Base-by-base conservation (phyloP, 2,329 filamentous ascomycete species). In the Pseudopithomyces chartarum region DNA sequence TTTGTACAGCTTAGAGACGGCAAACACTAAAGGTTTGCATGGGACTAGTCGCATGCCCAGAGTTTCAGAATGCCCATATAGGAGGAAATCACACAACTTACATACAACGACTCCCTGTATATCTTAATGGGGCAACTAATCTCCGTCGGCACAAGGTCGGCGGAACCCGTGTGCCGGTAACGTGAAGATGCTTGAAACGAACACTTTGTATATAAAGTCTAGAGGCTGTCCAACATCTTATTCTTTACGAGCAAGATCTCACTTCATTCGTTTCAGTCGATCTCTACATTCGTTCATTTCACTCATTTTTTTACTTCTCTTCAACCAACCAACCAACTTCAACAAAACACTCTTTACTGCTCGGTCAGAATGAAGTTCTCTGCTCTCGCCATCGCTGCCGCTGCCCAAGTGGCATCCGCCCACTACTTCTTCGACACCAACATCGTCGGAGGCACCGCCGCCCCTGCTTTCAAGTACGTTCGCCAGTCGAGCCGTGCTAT, bases 291-390 rank as follows among this genome's bases (percentile, higher is more conserved):
- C 34, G 34, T 36, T 36, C 34, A n/a, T n/a, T 36, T 36, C 19
- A 22, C 15, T n/a, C 44, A 47, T 26, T 47, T 23, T 26, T 47
- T 47, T 32, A 29, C 44, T 47, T 36, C 34, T 36, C 34, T 13
- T n/a, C 34, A 36, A 36, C 15, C 6, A 36, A 29, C 4, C 26
- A 29, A n/a, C n/a, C n/a, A n/a, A n/a, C n/a, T n/a, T n/a, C 34
- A 36, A 36, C 15, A 36, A 36, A 29, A 29, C 26, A 29, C 13
- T 36, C 34, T 11, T 36, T 36, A 5, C 34, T 36, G 34, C 34
- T n/a, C 34, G 44, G 44, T 32, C 44, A 47, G 33, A 32, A 47
- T 47, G 44, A 47, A 47, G 33, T 20, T 33, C 44, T 47, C 44
- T n/a, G 26, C 33, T 33, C 23, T 33, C 23, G 22, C 23, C 44